Evolutionary conservation across 805 yeast species (phyloP), one percentile per base, ranked within the genome.

Genomic region (Schizosaccharomyces japonicus): DNA sequence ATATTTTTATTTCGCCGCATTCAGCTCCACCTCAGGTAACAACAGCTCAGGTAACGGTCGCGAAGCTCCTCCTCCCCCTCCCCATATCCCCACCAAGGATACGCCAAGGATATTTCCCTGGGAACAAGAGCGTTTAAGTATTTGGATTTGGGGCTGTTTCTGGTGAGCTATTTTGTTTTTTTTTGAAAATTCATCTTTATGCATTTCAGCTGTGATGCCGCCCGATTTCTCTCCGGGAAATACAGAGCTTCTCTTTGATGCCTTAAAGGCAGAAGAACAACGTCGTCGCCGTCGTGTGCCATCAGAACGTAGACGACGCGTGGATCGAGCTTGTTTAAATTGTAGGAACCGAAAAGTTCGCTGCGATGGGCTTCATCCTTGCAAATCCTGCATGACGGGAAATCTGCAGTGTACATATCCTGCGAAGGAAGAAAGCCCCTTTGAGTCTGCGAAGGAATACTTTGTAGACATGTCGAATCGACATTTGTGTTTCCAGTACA

Each of bases 221-320:
- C 17, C 17, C 23, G 42, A 15, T 7, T 36, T 36, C 23, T 36
- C 42, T 19, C 42, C 27, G 17, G 23, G 23, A 36, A 36, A 17
- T 36, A 36, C 42, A 5, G 23, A 25, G 11, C 27, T 21, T 5
- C 23, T 36, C 27, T 36, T 36, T 23, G 42, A 36, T n/a, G 42
- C 42, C 17, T 19, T 36, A 23, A 36, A 94, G 50, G 94, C 72
- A 56, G 33, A 42, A 27, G 32, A 42, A n/a, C 31, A 27, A 10
- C 21, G 26, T 27, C 15, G 46, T 3, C 15, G 46, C 4, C 46
- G 46, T 7, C 31, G 46, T 17, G 33, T 42, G 21, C 46, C 33
- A 10, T 15, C 15, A 10, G 46, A 42, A 27, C 15, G 33, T 17
- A n/a, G 46, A 27, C 17, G 32, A 10, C 17, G 46, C 11, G 29